phyloP scores from a whole-genome alignment of 768 basidiomycete genomes.

The Myochromella boudieri region DNA sequence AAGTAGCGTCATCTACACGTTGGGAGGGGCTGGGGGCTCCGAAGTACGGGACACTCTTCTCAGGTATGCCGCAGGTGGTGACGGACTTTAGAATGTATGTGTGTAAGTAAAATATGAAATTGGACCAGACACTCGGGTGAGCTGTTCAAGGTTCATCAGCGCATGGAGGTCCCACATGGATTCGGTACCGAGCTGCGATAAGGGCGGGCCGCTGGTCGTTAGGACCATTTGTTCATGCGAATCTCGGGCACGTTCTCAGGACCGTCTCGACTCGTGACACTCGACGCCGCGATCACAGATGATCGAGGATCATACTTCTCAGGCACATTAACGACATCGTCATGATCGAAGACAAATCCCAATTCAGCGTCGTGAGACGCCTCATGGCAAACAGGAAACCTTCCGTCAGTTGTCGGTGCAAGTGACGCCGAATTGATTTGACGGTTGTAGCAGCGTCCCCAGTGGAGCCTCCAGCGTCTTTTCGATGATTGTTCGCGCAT shows the following conservation, averaged over 20 bases:
- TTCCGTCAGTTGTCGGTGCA: constrained; percentile 8
- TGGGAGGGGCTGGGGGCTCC: constrained; percentile 50
- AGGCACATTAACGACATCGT: constrained; percentile 30
- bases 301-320: constrained; percentile 33
- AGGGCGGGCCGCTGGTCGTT: constrained; percentile 8
- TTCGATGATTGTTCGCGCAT: constrained; percentile 3
- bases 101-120: not conserved
- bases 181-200: constrained; percentile 32
- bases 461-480: constrained; percentile 12
- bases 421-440: constrained; percentile 7
- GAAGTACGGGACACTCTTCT: constrained; percentile 55
- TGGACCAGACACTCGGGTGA: not conserved
- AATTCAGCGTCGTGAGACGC: constrained; percentile 13
- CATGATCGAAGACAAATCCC: constrained; percentile 34
- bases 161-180: constrained; percentile 21
- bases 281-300: constrained; percentile 29
- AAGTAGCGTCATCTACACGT: constrained; percentile 78
- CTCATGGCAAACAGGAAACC: not conserved
- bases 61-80: constrained; percentile 44
- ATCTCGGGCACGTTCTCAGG: constrained; percentile 33
- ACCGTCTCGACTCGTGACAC: constrained; percentile 29
- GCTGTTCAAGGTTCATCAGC: constrained; percentile 25
- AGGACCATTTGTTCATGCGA: constrained; percentile 28
- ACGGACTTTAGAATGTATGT: constrained; percentile 30
- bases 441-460: not conserved